A percentile compares a stretch with the other conserved stretches of the same genome.
Conservation (phyloP, 1,284 basidiomycete species). For the Exobasidium cylindrosporum region DNA sequence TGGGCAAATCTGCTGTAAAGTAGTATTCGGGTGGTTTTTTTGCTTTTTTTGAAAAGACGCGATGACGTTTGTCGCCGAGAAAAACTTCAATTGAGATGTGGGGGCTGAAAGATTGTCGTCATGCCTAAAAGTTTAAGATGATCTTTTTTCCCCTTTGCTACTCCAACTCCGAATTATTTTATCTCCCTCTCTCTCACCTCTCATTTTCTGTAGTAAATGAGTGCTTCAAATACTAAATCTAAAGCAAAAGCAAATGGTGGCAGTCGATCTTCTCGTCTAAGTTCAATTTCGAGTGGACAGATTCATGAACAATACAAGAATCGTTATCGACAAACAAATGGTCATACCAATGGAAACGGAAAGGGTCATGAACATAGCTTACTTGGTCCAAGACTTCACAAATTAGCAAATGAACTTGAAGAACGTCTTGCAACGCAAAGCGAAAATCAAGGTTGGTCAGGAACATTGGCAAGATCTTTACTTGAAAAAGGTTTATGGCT, state of each 20-base stretch:
- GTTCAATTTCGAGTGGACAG: neutral
- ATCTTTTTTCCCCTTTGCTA: too few relatives aligned
- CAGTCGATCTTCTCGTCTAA: neutral
- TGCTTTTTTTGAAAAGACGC: too few relatives aligned
- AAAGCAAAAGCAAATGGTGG: neutral
- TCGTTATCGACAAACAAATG: neutral
- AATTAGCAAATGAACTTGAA: neutral
- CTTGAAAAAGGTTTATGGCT: constrained; percentile 9
- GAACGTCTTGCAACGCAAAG: neutral
- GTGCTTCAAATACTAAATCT: neutral
- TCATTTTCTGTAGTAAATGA: too few relatives aligned
- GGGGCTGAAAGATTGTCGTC: too few relatives aligned
- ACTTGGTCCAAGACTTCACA: constrained; percentile 7
- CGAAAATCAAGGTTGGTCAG: constrained; percentile 3
- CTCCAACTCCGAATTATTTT: too few relatives aligned
- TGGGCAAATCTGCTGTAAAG: too few relatives aligned
- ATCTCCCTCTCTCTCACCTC: too few relatives aligned
- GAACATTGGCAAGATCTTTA: neutral
- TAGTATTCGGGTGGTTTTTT: too few relatives aligned
- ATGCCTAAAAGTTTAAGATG: too few relatives aligned
- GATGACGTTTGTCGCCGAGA: too few relatives aligned
- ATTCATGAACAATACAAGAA: neutral
- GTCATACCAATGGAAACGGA: neutral
- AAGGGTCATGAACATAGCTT: neutral
- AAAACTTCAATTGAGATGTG: too few relatives aligned